Evolutionary conservation across 2,329 filamentous ascomycete genomes (phyloP), one percentile per base, ranked within the genome.

Genomic region (Alternaria arbusti): DNA sequence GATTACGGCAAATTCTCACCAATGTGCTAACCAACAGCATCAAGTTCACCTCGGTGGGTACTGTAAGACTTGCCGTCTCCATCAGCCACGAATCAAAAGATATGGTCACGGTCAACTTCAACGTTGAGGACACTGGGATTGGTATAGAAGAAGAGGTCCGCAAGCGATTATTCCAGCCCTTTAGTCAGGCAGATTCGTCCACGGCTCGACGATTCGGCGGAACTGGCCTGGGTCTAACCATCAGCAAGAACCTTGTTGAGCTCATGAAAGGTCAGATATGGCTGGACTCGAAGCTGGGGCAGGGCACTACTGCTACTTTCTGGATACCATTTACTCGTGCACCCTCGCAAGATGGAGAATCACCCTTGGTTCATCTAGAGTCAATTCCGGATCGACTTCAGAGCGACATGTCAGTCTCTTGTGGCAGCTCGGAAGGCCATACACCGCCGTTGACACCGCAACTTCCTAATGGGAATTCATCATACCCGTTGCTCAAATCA

Each of bases 1-100:
- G 93, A 36, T 84, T 97, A 30, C 88, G 94, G 51, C 94, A 97
- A 73, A 94, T 97, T 64, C 86, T 95, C 43, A 93, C 90, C 2
- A 95, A 94, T 72, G 82, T 95, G 2, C 82, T 94, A 20, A 93
- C 91, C 3, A 81, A 82, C 62, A 78, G 75, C 50, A 79, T 82
- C 67, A 81, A 81, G 46, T 82, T 81, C 61, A 80, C 79, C 0
- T 74, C 74, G 1, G 74, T 80, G 32, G 79, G 80, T 7, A 74
- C 70, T 8, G 78, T 81, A 23, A 88, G 86, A 51, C 87, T 95
- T 67, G 86, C 86, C 0, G 89, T 92, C 1, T 80, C 83, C 12
- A 89, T 90, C 45, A 86, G 89, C 62, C 85, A 84, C 46, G 90
- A 94, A 74, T 88, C 87, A 0, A 75, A 84, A 1, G 90, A 93